phyloP scores from a whole-genome alignment of 116 monocot genomes.

The Posidonia oceanica region DNA sequence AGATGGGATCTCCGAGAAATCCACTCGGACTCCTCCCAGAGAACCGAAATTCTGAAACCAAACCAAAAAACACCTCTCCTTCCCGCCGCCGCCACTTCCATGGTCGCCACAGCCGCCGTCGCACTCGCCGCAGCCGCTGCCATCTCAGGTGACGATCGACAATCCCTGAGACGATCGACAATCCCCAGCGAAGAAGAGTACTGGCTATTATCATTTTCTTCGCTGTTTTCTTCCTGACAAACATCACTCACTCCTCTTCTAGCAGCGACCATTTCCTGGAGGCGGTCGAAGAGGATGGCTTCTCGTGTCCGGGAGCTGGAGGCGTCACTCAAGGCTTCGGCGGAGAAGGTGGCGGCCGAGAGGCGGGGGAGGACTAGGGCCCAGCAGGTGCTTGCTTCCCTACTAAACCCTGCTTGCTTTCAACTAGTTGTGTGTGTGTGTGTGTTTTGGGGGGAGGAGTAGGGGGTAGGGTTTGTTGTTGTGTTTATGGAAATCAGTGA shows the following conservation, averaged over 20 bases:
- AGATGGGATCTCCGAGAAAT: too few species aligned
- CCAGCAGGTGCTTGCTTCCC: constrained; percentile 29
- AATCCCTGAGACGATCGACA: too few species aligned
- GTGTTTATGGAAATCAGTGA: not conserved
- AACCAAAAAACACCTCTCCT: too few species aligned
- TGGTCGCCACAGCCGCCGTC: not conserved
- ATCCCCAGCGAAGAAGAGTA: too few species aligned
- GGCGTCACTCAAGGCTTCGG: constrained; percentile 34
- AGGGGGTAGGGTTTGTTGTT: too few species aligned
- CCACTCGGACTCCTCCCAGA: too few species aligned
- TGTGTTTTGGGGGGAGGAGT: not conserved
- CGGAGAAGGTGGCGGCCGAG: constrained; percentile 53
- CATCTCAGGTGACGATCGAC: not conserved
- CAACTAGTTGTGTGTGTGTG: not conserved
- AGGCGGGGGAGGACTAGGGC: constrained; percentile 70
- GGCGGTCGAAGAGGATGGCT: constrained; percentile 22
- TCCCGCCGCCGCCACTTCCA: too few species aligned
- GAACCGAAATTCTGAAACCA: too few species aligned
- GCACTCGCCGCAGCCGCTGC: not conserved
- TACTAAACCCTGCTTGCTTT: not conserved
- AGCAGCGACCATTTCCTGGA: constrained; percentile 8
- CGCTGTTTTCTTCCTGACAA: not conserved
- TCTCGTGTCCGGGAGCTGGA: constrained; percentile 46
- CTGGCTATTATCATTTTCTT: not conserved
- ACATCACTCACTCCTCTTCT: not conserved